A percentile compares a stretch with the other conserved stretches of the same genome.
These are phyloP conservation scores for Vaccinium darrowii DNA, from an alignment of 148 eudicot genomes.

Conservation along the genomic window DNA sequence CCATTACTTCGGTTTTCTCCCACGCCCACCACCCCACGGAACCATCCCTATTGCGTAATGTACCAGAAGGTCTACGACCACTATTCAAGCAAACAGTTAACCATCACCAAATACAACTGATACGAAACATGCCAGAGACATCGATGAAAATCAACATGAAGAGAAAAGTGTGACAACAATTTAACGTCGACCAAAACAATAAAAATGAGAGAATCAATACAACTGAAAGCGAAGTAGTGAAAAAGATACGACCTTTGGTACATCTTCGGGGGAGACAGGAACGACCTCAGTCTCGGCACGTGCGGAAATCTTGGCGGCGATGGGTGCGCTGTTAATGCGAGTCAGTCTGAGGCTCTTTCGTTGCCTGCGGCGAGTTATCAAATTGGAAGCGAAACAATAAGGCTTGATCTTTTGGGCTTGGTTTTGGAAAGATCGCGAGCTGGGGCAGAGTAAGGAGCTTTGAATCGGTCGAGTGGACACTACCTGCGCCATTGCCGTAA, in stretches of 20 bases:
- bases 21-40: background rate
- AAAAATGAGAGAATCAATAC: background rate
- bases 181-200: background rate
- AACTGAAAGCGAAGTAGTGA: background rate
- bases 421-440: slow-evolving; percentile 25
- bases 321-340: slow-evolving; percentile 22
- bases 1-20: background rate
- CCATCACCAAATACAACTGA: no score
- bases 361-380: slow-evolving; percentile 13
- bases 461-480: slow-evolving; percentile 41
- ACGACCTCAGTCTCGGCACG: slow-evolving; percentile 41
- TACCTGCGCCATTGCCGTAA: slow-evolving; percentile 38
- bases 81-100: background rate
- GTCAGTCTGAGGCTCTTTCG: slow-evolving; percentile 10
- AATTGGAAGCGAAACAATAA: slow-evolving; percentile 21
- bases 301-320: slow-evolving; percentile 36
- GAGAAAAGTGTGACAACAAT: background rate
- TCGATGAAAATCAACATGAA: background rate
- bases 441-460: slow-evolving; percentile 26
- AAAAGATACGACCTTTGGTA: slow-evolving; percentile 33
- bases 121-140: background rate
- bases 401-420: slow-evolving; percentile 35
- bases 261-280: slow-evolving; percentile 69
- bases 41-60: background rate
- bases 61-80: background rate